These are phyloP conservation scores for Pleurotus salmoneostramineus DNA, from an alignment of 768 basidiomycete species.

Conservation along the genomic window DNA sequence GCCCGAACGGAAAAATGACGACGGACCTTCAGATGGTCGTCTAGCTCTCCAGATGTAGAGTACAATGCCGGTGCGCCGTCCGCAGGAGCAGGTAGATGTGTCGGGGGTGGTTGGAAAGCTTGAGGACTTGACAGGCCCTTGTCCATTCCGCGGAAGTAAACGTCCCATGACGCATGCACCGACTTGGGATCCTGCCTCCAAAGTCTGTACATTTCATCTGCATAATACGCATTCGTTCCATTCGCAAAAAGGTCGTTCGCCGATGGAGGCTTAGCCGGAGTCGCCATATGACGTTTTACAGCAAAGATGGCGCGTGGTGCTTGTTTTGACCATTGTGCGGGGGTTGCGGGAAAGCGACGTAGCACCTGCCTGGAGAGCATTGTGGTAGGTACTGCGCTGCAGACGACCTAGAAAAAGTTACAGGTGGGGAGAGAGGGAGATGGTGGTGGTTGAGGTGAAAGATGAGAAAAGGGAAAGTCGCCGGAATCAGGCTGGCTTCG, in stretches of 20 bases:
- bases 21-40: constrained; percentile 90
- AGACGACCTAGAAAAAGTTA: background rate
- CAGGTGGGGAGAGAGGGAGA: background rate
- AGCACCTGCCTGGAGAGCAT: constrained; percentile 33
- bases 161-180: constrained; percentile 92
- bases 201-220: constrained; percentile 93
- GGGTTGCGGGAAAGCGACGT: constrained; percentile 23
- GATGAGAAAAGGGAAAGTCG: constrained; percentile 1
- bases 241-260: constrained; percentile 88
- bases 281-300: constrained; percentile 37
- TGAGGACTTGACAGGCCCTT: constrained; percentile 75
- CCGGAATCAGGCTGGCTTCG: background rate
- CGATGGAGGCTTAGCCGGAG: constrained; percentile 50
- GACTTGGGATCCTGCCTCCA: constrained; percentile 89
- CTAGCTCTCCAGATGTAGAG: constrained; percentile 71
- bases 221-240: constrained; percentile 93
- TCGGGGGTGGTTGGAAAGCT: constrained; percentile 85
- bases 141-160: constrained; percentile 92
- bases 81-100: constrained; percentile 61
- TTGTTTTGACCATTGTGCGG: constrained; percentile 12
- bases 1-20: background rate
- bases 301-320: constrained; percentile 11
- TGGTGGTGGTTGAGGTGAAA: constrained; percentile 6
- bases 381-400: constrained; percentile 9
- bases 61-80: constrained; percentile 80